Base-by-base conservation (phyloP, 2,329 filamentous ascomycete genomes). In the Ceratocystis cacaofunesta region DNA sequence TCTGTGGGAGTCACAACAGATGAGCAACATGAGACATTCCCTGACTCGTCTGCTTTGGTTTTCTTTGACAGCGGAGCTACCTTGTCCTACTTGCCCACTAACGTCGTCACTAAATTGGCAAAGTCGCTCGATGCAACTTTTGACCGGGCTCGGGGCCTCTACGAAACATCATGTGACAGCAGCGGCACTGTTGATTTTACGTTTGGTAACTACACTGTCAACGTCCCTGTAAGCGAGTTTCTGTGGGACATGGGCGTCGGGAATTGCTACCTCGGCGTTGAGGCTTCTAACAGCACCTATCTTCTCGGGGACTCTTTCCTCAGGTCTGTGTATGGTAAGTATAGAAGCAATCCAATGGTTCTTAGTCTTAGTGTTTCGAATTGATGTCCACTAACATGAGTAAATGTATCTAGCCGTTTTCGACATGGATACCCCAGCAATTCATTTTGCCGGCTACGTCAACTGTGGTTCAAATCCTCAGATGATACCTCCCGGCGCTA, bases 61-160 rank as follows among this genome's bases (percentile, higher is more conserved):
- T 78, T 85, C 62, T 78, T 88, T 30, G 85, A 88, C 73, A 85
- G 83, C 15, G 87, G 87, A 66, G 86, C 83, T 68, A 87, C 83
- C 52, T 76, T 88, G 65, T 86, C 82, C 72, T 83, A 86, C 68
- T 78, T 90, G 1, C 87, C 87, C 2, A 75, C 82, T 67, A 71
- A 76, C 41, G 73, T 88, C 67, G 79, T 83, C 66, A 68, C 74
- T 32, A 69, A 73, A 41, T 74, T 85, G 43, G 76, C 75, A 71
- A 66, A 73, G 63, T 71, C 76, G 70, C 67, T 84, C 6, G 77
- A 76, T 64, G 78, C 81, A 48, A 72, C 75, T 17, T 76, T 77
- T 57, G 75, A 79, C 48, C 50, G 71, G 1, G 70, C 73, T 32
- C 70, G 75, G 2, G 78, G 76, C 7, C 76, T 78, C 57, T 78